Percentiles rank a stretch among this genome's conserved stretches.
Conservation (phyloP, 352 stramenopile species). For the Pilasporangium apinafurcum region DNA sequence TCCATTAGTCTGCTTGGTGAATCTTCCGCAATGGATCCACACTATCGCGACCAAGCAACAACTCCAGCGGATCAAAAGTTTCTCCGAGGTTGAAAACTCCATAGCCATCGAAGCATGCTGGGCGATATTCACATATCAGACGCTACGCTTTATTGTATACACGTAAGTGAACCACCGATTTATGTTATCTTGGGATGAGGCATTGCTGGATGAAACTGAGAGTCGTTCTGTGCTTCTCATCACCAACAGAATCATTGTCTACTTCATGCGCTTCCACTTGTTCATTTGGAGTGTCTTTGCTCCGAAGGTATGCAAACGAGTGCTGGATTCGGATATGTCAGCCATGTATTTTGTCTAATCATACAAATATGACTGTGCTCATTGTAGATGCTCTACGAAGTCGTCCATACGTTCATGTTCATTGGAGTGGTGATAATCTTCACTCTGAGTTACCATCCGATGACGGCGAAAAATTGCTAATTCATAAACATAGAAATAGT, state of each 20-base stretch:
- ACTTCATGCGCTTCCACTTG: slow-evolving; percentile 86
- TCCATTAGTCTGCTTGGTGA: slow-evolving; percentile 55
- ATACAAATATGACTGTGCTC: neutral
- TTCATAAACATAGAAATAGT: neutral
- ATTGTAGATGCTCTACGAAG: slow-evolving; percentile 70
- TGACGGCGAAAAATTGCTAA: too few species aligned
- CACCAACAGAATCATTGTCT: slow-evolving; percentile 59
- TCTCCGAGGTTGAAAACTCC: neutral
- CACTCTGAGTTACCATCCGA: neutral
- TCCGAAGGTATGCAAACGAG: slow-evolving; percentile 49
- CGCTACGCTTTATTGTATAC: slow-evolving; percentile 56
- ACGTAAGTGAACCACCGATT: slow-evolving; percentile 23
- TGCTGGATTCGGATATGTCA: neutral
- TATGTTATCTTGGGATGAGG: too few species aligned
- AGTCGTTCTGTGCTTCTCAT: slow-evolving; percentile 1
- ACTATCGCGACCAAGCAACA: neutral
- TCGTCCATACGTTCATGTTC: slow-evolving; percentile 38
- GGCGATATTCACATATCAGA: slow-evolving; percentile 47
- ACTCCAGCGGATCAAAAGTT: neutral
- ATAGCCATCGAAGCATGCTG: slow-evolving; percentile 11
- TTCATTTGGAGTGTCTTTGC: slow-evolving; percentile 91
- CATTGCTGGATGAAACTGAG: neutral
- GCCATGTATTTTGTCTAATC: neutral
- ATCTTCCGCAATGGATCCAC: slow-evolving; percentile 31
- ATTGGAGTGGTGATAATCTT: slow-evolving; percentile 16